Conservation (phyloP, 495 filamentous ascomycete species). For the Hapsidospora chrysogenum region DNA sequence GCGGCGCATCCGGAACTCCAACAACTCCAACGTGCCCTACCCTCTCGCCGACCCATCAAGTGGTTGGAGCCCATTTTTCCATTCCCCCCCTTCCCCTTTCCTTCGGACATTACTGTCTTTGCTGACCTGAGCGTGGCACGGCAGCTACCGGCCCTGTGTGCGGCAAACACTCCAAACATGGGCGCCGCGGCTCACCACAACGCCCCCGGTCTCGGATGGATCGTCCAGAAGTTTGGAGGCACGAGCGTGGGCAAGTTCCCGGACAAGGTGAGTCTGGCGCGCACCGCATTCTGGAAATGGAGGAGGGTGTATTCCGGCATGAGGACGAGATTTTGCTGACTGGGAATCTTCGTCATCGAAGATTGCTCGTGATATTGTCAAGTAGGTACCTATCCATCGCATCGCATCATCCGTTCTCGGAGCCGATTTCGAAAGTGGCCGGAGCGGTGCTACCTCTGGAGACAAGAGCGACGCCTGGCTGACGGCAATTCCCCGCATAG, state of each 20-base stretch:
- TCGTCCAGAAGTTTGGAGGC: conserved; percentile 79
- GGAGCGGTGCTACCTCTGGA: conserved; percentile 3
- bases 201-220: conserved; percentile 30
- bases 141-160: too few relatives aligned
- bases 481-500: conserved; percentile 24
- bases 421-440: too few relatives aligned
- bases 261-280: conserved; percentile 10
- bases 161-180: too few relatives aligned
- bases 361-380: conserved; percentile 59
- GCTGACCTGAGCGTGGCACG: too few relatives aligned
- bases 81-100: too few relatives aligned
- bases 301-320: not conserved
- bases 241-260: conserved; percentile 41
- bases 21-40: too few relatives aligned
- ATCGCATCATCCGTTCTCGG: not conserved
- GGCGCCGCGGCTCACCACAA: not conserved
- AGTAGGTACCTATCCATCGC: conserved; percentile 26
- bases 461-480: not conserved
- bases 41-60: too few relatives aligned
- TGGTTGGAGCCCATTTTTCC: too few relatives aligned
- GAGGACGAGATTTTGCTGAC: not conserved
- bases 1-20: too few relatives aligned
- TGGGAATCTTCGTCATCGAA: conserved; percentile 7
- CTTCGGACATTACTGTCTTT: too few relatives aligned
- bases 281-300: not conserved